A percentile compares a stretch with the other conserved stretches of the same genome.
phyloP scores from a whole-genome alignment of 345 rosid species.

The Camelina sativa region DNA sequence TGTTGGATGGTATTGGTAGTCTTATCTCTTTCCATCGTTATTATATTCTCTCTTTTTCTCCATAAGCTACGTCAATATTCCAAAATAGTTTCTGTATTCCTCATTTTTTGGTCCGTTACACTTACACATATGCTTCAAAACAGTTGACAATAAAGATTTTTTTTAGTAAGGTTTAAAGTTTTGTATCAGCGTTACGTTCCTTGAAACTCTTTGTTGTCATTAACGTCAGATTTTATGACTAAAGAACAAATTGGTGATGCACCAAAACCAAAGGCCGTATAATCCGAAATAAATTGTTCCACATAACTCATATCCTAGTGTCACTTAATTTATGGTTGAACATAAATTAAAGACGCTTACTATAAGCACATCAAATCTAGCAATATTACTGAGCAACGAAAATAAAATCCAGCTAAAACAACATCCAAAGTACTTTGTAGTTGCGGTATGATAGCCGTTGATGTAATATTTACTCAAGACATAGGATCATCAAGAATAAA shows the following conservation, averaged over 20 bases:
- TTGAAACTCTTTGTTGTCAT: no score
- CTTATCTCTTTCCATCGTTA: conserved; percentile 8
- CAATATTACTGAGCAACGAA: neutral
- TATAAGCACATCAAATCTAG: neutral
- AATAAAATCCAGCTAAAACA: neutral
- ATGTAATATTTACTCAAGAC: neutral
- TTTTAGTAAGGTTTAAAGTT: no score
- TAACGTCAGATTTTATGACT: no score
- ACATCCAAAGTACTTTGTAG: neutral
- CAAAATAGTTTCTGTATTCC: neutral
- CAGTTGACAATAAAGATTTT: no score
- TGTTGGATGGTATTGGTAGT: conserved; percentile 35
- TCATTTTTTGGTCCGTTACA: no score
- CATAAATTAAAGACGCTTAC: neutral
- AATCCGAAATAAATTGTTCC: no score
- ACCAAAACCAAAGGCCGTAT: neutral
- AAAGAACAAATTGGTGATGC: no score
- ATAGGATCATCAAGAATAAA: conserved; percentile 28
- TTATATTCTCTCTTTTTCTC: conserved; percentile 10
- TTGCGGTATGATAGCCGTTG: neutral
- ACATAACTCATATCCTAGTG: neutral
- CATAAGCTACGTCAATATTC: conserved; percentile 15
- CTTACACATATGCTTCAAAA: no score
- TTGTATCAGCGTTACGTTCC: no score
- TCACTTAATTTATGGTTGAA: neutral